Evolutionary conservation across 2,329 filamentous ascomycete genomes (phyloP).

Genomic region (Colletotrichum gigasporum): DNA sequence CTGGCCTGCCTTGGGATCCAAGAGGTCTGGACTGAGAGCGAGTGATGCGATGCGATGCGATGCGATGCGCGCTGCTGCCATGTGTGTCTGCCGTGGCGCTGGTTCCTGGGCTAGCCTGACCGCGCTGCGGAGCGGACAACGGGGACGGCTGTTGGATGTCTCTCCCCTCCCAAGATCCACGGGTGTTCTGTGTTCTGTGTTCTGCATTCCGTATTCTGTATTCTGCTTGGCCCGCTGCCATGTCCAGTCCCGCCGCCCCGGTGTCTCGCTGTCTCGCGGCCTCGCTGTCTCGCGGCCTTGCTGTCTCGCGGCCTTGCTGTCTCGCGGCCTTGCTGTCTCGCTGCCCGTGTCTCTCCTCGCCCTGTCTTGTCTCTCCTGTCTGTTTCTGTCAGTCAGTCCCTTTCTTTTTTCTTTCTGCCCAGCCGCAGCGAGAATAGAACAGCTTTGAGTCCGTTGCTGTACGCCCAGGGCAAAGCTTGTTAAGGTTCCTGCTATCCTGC

Average conservation of each 20-base stretch:
- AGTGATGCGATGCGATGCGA: constrained; percentile 9
- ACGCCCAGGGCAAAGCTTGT: background rate
- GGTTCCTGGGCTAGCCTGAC: constrained; percentile 15
- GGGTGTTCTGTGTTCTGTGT: too few relatives aligned
- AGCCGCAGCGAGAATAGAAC: background rate
- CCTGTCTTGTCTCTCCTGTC: background rate
- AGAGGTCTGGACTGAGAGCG: background rate
- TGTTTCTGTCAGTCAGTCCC: background rate
- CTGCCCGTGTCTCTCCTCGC: background rate
- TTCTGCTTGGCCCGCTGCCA: background rate
- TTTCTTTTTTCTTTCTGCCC: background rate
- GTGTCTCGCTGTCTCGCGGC: background rate
- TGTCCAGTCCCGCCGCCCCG: constrained; percentile 12
- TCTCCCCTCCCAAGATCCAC: background rate
- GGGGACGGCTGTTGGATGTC: constrained; percentile 6
- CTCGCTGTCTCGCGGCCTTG: background rate
- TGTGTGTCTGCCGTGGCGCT: background rate
- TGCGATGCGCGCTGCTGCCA: constrained; percentile 16
- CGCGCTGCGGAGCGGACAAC: background rate
- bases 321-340: background rate
- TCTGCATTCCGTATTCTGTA: background rate
- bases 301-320: background rate
- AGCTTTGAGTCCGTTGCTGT: background rate
- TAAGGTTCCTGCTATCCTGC: background rate
- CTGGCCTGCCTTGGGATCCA: background rate